Base-by-base conservation (phyloP, 805 yeast species). In the Huiozyma sinensis region DNA sequence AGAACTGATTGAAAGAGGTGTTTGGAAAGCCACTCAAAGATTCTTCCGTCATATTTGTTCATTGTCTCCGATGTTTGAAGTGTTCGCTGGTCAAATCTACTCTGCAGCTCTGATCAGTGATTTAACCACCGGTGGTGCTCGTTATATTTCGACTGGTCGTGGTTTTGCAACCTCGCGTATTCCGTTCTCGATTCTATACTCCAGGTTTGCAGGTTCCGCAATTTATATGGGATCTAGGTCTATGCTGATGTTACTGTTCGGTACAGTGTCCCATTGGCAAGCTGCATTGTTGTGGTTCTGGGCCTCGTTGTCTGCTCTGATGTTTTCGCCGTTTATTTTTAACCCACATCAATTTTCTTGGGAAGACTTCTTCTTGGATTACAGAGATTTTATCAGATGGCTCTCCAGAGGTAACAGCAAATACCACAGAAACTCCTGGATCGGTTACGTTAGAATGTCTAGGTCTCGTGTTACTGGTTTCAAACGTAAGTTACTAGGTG, bases 331-430 rank as follows among this genome's bases (percentile, higher is more conserved):
- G 58, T 88, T 90, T 65, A 61, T 92, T 48, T 92, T 87, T 78
- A 92, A 92, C 69, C 98, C 98, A 40, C 97, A 90, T 69, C 97
- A 92, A 72, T 92, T 89, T 66, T 79, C 96, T 42, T 83, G 94
- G 89, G 84, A 81, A 63, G 97, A 89, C 68, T 90, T 83, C 77
- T 87, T 90, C 69, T 79, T 90, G 63, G 98, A 92, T 66, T 92
- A 92, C 76, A 79, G 95, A 66, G 95, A 87, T 61, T 92, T 77
- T 68, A 81, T 89, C 59, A 77, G 86, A 70, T 83, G 94, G 94
- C 70, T 83, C 58, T 78, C 87, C n/a, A 80, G 92, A 73, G 94
- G 94, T 75, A 83, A 83, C 69, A 79, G 83, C 55, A 81, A 82
- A 63, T 83, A 86, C 81, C 90, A 83, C 69, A 79, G 86, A 72